Evolutionary conservation across 805 yeast genomes (phyloP), one percentile per base, ranked within the genome.

Genomic region (Lipomyces orientalis): DNA sequence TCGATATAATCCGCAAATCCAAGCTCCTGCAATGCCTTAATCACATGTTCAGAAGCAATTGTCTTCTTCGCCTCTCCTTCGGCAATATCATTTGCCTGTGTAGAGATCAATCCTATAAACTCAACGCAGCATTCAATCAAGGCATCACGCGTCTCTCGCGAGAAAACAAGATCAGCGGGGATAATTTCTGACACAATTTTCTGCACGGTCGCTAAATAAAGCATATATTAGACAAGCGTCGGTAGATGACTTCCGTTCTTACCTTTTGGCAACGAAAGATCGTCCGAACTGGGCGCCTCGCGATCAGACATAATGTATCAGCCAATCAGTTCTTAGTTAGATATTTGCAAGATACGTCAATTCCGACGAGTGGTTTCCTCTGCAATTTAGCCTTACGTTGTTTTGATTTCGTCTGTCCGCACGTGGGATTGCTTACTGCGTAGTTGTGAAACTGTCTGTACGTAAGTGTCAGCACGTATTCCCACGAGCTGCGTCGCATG

Each of bases 31-130:
- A 95, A 81, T 0, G 98, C 98, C 75, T 89, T 90, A 70, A 94
- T 85, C 51, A 95, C 98, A 77, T 95, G 99, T 77, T 95, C 99
- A 1, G 97, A 90, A 0, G 97, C 97, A 56, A 95, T 95, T 1
- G 99, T 95, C 79, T 95, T 95, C 79, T 95, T 95, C 63, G 96
- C 88, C 77, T 95, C 99, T 74, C 90, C 90, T 74, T 95, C 98
- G 0, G 98, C 98, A 72, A 95, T 93, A 70, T 95, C 98, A 75
- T 94, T 93, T 64, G 94, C 89, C 79, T 93, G 97, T 2, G 97
- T 91, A 10, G 97, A 90, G 55, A 94, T 81, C 67, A 94, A 91
- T 97, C 95, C 94, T 68, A 95, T 89, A 77, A 95, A 94, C 79
- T 93, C 97, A 64, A 95, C 92, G 74, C 98, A 93, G 78, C 97